These are phyloP conservation scores for Mortierella sp. DNA, from an alignment of 371 early-diverging fungal species.

Conservation along the genomic window DNA sequence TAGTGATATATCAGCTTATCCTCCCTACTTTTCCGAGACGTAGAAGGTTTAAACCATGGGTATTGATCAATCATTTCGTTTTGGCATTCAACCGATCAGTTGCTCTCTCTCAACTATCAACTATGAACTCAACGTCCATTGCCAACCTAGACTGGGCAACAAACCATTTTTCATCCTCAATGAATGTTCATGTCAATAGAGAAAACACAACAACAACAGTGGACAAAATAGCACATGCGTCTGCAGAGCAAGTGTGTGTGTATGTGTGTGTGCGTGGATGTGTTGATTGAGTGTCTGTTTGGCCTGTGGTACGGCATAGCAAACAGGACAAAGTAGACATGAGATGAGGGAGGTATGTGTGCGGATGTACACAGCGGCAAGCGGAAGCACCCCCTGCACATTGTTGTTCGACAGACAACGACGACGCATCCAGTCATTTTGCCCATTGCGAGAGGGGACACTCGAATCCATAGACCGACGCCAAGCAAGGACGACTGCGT, in stretches of 20 bases:
- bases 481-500: too few species aligned
- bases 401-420: neutral
- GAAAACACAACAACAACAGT: neutral
- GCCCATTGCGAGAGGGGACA: too few species aligned
- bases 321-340: neutral
- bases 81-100: neutral
- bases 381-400: neutral
- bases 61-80: neutral
- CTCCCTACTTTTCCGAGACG: neutral
- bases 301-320: neutral
- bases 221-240: neutral
- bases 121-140: too few species aligned
- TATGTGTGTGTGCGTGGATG: neutral
- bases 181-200: neutral
- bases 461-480: too few species aligned
- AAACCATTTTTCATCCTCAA: too few species aligned
- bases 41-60: slow-evolving; percentile 5
- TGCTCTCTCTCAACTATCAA: too few species aligned
- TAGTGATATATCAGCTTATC: neutral
- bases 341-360: neutral
- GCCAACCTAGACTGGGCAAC: too few species aligned
- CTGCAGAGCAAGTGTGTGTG: neutral
- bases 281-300: neutral
- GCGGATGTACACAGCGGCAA: neutral
- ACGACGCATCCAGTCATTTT: too few species aligned